Conservation (phyloP, 75 land plant genomes). For the Pseudotsuga menziesii region DNA sequence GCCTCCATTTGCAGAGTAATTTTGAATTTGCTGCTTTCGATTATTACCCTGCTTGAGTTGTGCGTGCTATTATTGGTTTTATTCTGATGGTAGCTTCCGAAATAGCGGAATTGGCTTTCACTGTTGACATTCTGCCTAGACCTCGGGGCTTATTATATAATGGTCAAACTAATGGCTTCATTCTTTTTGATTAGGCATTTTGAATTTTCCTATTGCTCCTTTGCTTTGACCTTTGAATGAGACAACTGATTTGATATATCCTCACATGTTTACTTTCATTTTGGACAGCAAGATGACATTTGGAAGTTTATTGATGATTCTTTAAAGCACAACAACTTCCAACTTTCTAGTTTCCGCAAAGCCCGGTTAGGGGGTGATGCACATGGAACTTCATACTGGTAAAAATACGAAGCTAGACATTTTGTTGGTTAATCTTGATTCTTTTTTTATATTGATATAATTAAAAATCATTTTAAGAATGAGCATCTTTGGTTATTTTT, state of each 20-base stretch:
- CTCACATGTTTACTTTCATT: slow-evolving; percentile 8
- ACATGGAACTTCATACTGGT: slow-evolving; percentile 45
- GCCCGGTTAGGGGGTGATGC: slow-evolving; percentile 29
- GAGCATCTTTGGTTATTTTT: neutral
- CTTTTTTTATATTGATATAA: neutral
- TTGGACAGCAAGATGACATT: slow-evolving; percentile 43
- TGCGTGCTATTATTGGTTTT: neutral
- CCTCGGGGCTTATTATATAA: too few relatives aligned
- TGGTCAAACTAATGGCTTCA: too few relatives aligned
- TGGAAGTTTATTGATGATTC: slow-evolving; percentile 33
- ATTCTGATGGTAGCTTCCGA: too few relatives aligned
- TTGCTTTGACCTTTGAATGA: neutral
- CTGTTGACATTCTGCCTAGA: too few relatives aligned
- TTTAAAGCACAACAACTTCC: slow-evolving; percentile 26
- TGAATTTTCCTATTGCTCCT: neutral
- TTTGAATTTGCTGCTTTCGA: neutral
- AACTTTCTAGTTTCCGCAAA: slow-evolving; percentile 26
- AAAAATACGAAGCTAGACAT: neutral
- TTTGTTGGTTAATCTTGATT: neutral
- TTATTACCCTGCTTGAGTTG: neutral
- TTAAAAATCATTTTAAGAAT: neutral
- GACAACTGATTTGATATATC: neutral
- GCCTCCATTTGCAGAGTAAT: neutral
- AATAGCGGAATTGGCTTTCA: neutral
- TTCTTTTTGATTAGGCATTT: neutral